Base-by-base conservation (phyloP, 2,329 filamentous ascomycete genomes). In the Botrytis tulipae region DNA sequence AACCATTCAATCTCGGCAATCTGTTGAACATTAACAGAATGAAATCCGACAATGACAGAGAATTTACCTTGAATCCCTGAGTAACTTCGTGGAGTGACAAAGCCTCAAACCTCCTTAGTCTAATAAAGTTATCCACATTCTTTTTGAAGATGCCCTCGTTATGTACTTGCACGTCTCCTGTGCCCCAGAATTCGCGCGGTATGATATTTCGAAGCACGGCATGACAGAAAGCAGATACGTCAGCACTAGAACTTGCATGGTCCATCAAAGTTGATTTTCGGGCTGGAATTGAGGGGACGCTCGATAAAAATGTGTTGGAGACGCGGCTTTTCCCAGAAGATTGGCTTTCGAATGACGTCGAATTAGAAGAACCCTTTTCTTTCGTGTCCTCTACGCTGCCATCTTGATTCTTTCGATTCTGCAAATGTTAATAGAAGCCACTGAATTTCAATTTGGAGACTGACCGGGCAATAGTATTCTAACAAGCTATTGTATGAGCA, bases 171-270 rank as follows among this genome's bases (percentile, higher is more conserved):
- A 82, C 82, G 1, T 86, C 80, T 1, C 87, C 88, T 29, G 80
- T 77, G 0, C 95, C 94, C 90, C 93, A 97, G 73, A 97, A 91
- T 4, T 85, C 87, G 61, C 86, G 84, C 0, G 95, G 95, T 42
- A 99, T 87, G 25, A 98, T 84, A 73, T 88, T 92, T 32, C 84
- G 84, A 44, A 98, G 80, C 0, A 91, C 90, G 4, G 93, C 92
- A 79, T 92, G 92, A 81, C 94, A 97, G 80, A 97, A 98, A 0
- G 93, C 91, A 6, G 95, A 97, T 3, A 98, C 92, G 66, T 89
- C 87, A 1, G 89, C 84, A 4, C 84, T 76, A 0, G 92, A 88
- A 25, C 90, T 93, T 1, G 94, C 91, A 77, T 93, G 83, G 32
- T 92, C 88, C 48, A 90, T 89, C 62, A 96, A 77, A 14, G 78